Base-by-base conservation (phyloP, 306 rosid genomes). In the Cucurbita maxima region DNA sequence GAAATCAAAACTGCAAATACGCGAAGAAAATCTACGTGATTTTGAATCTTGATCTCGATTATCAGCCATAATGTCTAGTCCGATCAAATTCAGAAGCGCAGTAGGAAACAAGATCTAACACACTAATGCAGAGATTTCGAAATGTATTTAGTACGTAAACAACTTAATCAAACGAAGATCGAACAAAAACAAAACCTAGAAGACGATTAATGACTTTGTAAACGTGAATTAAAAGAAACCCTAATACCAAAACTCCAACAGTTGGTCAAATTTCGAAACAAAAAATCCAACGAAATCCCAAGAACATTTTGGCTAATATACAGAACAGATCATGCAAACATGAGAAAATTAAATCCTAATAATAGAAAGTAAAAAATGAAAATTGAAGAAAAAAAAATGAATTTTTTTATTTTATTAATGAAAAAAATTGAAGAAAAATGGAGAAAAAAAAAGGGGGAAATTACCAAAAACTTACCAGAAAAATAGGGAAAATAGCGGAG, bases 381-480 rank as follows among this genome's bases (percentile, higher is more conserved):
- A 43, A 50, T 50, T 41, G 9, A 18, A 18, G 44, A n/a, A 66
- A 66, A 66, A 66, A 66, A 66, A 4, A 18, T 4, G 40, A 45
- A 67, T 67, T 20, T 7, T 20, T 12, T 14, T 4, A 6, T 47
- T 47, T 68, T 47, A 19, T 48, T 48, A 48, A 13, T 7, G 73
- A 44, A 69, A 67, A 40, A 69, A 69, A 44, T 4, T 4, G 16
- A 47, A 68, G 16, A 5, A 68, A 45, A 67, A 45, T 5, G 20
- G 54, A 43, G 15, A 50, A 19, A 45, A 48, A 64, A 64, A 82
- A 80, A 56, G 8, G 36, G 13, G 43, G 52, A 83, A 79, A 76
- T 74, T 47, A 51, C 73, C 13, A 22, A 19, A 51, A 61, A 75
- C 87, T 81, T 79, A 87, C 89, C 87, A 77, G 77, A 77, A 79